Conservation (phyloP, 2,329 filamentous ascomycete genomes). For the Colletotrichum acutatum region DNA sequence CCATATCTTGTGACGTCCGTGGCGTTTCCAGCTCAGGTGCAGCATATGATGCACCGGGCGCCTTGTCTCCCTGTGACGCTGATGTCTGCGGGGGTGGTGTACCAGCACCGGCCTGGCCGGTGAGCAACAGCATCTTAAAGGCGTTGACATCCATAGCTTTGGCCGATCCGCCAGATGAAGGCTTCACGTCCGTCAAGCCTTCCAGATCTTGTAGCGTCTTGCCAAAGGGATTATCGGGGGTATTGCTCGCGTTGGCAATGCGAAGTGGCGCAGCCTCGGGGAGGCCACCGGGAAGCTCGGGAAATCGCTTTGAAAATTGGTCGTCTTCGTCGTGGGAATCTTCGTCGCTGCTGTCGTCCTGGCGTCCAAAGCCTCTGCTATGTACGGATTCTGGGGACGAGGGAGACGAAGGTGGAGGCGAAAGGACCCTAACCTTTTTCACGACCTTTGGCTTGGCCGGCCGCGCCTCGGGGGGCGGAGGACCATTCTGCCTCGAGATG, state of each 20-base stretch:
- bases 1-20: slow-evolving; percentile 68
- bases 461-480: slow-evolving; percentile 35
- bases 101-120: slow-evolving; percentile 64
- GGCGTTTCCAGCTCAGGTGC: slow-evolving; percentile 56
- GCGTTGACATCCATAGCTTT: slow-evolving; percentile 78
- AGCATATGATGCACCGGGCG: slow-evolving; percentile 35
- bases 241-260: slow-evolving; percentile 39
- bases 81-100: slow-evolving; percentile 38
- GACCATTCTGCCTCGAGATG: slow-evolving; percentile 37
- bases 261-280: slow-evolving; percentile 31
- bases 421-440: slow-evolving; percentile 76
- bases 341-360: slow-evolving; percentile 38
- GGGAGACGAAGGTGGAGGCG: slow-evolving; percentile 70
- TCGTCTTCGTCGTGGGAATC: slow-evolving; percentile 44
- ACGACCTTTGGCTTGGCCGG: slow-evolving; percentile 60
- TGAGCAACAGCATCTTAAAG: slow-evolving; percentile 81
- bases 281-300: slow-evolving; percentile 30
- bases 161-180: slow-evolving; percentile 39
- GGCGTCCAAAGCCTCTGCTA: slow-evolving; percentile 39
- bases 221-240: slow-evolving; percentile 65
- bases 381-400: slow-evolving; percentile 54
- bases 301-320: slow-evolving; percentile 34
- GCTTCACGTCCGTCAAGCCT: slow-evolving; percentile 44
- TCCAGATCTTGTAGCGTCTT: slow-evolving; percentile 66
- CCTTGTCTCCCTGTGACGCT: slow-evolving; percentile 58